Conservation (phyloP, 1,284 basidiomycete genomes). For the Spongiforma sp. region DNA sequence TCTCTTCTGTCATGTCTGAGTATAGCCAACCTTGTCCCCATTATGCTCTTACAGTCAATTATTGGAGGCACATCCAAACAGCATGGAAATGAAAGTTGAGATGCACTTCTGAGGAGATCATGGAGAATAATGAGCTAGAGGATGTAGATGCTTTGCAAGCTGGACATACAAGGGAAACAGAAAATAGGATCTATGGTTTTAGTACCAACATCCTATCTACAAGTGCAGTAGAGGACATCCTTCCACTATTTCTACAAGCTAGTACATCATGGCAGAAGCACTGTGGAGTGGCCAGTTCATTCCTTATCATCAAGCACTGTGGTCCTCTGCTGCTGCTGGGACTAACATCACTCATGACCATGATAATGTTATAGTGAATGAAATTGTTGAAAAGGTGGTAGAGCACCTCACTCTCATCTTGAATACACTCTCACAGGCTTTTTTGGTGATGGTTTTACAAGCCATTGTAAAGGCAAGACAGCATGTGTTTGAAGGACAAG, state of each 20-base stretch:
- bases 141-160: background rate
- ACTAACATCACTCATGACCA: background rate
- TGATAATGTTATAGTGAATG: background rate
- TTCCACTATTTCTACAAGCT: background rate
- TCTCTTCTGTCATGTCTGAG: constrained; percentile 10
- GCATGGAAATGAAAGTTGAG: background rate
- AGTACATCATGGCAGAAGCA: background rate
- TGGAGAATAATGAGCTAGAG: background rate
- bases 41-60: background rate
- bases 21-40: constrained; percentile 9
- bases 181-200: background rate
- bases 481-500: background rate
- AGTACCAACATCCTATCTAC: background rate
- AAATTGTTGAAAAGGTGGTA: background rate
- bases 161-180: background rate
- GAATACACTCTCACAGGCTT: background rate
- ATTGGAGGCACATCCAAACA: background rate
- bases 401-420: background rate
- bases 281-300: background rate
- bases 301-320: background rate
- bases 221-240: background rate
- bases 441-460: background rate
- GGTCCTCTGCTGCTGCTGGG: background rate
- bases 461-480: background rate
- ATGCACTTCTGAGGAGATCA: background rate